Evolutionary conservation across 148 eudicot species (phyloP).

Genomic region (Chenopodium quinoa): DNA sequence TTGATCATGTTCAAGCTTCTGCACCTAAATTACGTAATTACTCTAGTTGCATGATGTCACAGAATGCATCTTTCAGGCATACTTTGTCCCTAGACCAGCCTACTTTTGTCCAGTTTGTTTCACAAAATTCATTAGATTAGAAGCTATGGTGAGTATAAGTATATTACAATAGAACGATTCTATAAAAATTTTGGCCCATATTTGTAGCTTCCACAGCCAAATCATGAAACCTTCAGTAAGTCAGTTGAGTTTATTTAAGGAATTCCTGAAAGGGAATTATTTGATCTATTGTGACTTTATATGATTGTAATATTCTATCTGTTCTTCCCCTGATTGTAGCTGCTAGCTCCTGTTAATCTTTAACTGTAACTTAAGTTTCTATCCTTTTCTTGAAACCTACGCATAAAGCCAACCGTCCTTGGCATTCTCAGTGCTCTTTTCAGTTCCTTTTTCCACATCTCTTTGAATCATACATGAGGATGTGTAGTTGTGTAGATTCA

Average conservation of each 20-base stretch:
- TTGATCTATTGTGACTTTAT: background rate
- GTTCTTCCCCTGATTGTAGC: background rate
- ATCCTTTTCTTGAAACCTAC: background rate
- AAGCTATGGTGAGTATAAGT: background rate
- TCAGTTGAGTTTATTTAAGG: background rate
- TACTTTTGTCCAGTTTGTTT: background rate
- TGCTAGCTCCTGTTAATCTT: background rate
- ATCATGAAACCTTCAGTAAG: background rate
- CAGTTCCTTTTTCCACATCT: background rate
- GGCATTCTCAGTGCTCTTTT: background rate
- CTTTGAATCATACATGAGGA: background rate
- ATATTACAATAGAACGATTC: background rate
- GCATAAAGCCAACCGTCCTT: background rate
- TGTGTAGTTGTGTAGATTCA: background rate
- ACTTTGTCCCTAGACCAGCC: background rate
- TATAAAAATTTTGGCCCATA: background rate
- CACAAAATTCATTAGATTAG: background rate
- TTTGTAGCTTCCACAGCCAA: background rate
- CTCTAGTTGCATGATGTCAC: background rate
- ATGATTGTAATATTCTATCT: background rate
- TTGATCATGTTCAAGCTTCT: background rate
- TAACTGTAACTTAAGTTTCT: background rate
- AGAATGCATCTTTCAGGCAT: background rate
- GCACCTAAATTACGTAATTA: background rate
- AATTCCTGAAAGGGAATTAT: background rate